phyloP scores from a whole-genome alignment of 305 asterid species.

The Caryopteris hybrid region DNA sequence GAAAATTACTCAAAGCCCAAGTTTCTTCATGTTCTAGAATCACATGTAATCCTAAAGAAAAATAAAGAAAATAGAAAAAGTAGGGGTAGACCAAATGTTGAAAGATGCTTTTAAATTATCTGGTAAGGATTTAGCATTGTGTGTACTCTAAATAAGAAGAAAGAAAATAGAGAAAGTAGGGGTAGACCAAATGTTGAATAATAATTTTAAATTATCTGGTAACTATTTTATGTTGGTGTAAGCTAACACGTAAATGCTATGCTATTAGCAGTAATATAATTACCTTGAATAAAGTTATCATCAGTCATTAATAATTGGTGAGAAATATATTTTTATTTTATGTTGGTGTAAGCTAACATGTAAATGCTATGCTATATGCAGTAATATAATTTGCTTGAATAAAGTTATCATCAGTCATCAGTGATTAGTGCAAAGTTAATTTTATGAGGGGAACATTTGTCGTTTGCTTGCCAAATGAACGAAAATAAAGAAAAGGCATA shows the following conservation, averaged over 20 bases:
- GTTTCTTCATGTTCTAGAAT: background rate
- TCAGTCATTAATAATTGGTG: background rate
- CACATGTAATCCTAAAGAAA: background rate
- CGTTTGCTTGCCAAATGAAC: background rate
- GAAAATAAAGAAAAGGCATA: background rate
- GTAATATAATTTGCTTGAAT: background rate
- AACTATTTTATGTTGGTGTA: background rate
- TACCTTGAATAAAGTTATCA: background rate
- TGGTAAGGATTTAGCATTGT: too few species aligned
- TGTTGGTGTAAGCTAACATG: background rate
- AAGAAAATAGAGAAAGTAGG: background rate
- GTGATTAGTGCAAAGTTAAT: background rate
- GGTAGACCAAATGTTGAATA: background rate
- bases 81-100: background rate
- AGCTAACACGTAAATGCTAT: background rate
- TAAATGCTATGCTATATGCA: background rate
- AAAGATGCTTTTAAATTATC: background rate
- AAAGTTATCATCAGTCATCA: background rate
- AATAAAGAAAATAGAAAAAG: background rate
- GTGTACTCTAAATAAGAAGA: too few species aligned
- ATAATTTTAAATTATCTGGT: background rate
- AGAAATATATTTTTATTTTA: too few species aligned
- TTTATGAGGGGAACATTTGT: conserved; percentile 2
- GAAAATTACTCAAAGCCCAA: background rate
- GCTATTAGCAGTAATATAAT: background rate